Base-by-base conservation (phyloP, 345 rosid genomes). In the Populus tremula region DNA sequence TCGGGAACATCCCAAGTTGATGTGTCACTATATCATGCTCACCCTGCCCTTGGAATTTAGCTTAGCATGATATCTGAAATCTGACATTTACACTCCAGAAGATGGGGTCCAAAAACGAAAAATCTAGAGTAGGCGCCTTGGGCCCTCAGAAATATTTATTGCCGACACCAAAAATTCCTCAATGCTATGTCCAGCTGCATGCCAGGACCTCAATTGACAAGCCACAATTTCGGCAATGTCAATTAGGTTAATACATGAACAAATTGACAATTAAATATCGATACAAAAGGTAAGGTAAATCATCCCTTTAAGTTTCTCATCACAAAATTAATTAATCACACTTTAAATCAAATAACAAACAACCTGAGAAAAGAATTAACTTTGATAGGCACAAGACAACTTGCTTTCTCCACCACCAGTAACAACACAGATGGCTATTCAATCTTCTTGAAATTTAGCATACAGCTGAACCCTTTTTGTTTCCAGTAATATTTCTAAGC, bases 321-420 rank as follows among this genome's bases (percentile, higher is more conserved):
- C 39, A 59, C 33, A 43, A 41, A 53, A 61, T 23, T 76, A 45
- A 76, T 31, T 41, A 66, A 72, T 33, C 69, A 31, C 33, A 17
- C 70, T 77, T 67, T 53, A 68, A 81, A 47, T 67, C 65, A 56
- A 79, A 27, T 61, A 79, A 72, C 69, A 72, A 54, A 71, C 59
- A 62, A 66, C 61, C 68, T 35, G 56, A 49, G 47, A 50, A 77
- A 65, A 69, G 63, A 66, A 74, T 66, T 38, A 47, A 72, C 81
- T 74, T 74, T 67, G 18, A 62, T 13, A 53, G 71, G 45, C 61
- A 67, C 70, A 72, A 49, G 61, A 35, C 50, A 45, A 61, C 29
- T 41, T 23, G 73, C 71, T 71, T 70, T 76, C 72, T 74, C 73
- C 74, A 70, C 74, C 69, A 49, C 63, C 79, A 74, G 73, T 82